A percentile compares a stretch with the other conserved stretches of the same genome.
phyloP scores from a whole-genome alignment of 169 alveolate genomes.

The Cryptosporidium meleagridis region DNA sequence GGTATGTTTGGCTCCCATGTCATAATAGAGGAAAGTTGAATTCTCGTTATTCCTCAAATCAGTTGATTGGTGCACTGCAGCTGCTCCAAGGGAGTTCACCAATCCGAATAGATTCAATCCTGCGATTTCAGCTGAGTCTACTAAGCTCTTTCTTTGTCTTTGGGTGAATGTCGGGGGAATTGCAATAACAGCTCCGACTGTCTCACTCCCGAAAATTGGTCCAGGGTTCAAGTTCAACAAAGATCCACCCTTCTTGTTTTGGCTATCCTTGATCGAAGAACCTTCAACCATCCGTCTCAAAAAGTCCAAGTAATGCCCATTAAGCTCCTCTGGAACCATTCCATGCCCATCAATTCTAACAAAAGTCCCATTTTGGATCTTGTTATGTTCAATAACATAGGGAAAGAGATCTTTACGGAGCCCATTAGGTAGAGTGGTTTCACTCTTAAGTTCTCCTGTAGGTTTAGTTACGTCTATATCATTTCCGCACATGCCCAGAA shows the following conservation, averaged over 20 bases:
- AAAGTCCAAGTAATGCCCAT: constrained; percentile 79
- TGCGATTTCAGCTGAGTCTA: constrained; percentile 80
- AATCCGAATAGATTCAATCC: constrained; percentile 77
- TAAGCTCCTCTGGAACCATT: constrained; percentile 74
- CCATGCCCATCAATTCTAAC: constrained; percentile 49
- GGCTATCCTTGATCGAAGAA: background rate
- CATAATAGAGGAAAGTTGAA: constrained; percentile 62
- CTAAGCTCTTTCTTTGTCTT: constrained; percentile 72
- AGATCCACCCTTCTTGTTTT: background rate
- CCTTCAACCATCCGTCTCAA: constrained; percentile 78
- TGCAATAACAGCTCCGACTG: constrained; percentile 80
- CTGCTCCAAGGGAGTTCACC: constrained; percentile 81
- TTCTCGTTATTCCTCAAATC: constrained; percentile 70
- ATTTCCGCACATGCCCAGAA: constrained; percentile 75
- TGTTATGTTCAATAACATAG: constrained; percentile 25
- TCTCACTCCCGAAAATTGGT: constrained; percentile 76
- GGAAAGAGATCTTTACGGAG: constrained; percentile 62
- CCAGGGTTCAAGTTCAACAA: constrained; percentile 26
- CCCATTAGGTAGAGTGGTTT: constrained; percentile 11
- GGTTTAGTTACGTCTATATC: background rate
- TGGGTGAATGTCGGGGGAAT: constrained; percentile 79
- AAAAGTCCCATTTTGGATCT: constrained; percentile 16
- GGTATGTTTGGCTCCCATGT: constrained; percentile 67
- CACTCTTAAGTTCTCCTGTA: constrained; percentile 77
- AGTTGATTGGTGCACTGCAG: constrained; percentile 79